Evolutionary conservation across 192 early-diverging fungal genomes (phyloP).

Genomic region (Umbelopsis vinacea): DNA sequence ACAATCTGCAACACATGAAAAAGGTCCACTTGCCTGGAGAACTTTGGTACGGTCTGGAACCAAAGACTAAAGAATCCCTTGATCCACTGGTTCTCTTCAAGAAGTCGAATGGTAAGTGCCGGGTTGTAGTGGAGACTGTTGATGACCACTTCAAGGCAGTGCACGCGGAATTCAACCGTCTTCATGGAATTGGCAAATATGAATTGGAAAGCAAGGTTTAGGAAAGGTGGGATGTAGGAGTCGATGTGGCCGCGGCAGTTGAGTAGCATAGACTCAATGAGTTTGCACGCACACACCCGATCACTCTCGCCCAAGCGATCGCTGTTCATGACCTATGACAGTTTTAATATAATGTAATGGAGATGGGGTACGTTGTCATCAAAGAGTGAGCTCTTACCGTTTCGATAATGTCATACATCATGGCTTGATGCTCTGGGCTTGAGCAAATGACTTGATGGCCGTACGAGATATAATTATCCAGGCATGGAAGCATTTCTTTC

Average conservation of each 20-base stretch:
- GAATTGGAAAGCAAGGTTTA: conserved; percentile 70
- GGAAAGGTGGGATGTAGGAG: conserved; percentile 69
- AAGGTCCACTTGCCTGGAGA: conserved; percentile 46
- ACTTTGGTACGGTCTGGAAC: conserved; percentile 70
- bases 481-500: conserved; percentile 80
- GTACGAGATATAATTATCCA: conserved; percentile 89
- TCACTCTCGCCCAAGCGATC: conserved; percentile 79
- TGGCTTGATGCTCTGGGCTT: conserved; percentile 68
- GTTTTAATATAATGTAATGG: not conserved
- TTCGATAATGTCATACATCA: conserved; percentile 83
- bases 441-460: conserved; percentile 79
- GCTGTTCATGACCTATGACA: conserved; percentile 64
- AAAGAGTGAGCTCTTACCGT: conserved; percentile 44
- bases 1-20: not conserved
- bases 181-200: conserved; percentile 64
- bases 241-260: conserved; percentile 86
- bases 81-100: conserved; percentile 80
- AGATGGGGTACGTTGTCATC: not conserved
- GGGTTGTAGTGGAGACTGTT: conserved; percentile 92
- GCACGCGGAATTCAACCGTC: conserved; percentile 69
- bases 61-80: conserved; percentile 78
- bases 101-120: conserved; percentile 64
- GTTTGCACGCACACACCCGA: conserved; percentile 78
- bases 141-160: conserved; percentile 80
- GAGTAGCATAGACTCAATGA: conserved; percentile 84